phyloP scores from a whole-genome alignment of 768 basidiomycete genomes.

The Multifurca ochricompacta region DNA sequence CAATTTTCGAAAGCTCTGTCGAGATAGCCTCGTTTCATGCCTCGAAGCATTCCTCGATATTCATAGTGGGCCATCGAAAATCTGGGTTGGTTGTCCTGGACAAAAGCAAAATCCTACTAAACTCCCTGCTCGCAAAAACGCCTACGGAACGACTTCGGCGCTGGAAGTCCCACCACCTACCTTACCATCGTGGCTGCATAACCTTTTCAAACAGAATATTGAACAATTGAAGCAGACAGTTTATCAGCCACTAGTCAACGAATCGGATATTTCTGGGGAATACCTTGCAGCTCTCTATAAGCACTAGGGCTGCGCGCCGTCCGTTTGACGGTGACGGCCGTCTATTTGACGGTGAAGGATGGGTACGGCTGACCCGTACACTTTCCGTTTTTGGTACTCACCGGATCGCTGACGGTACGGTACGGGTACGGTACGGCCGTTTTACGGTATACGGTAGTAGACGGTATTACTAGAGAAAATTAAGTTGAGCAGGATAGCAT shows the following conservation, averaged over 20 bases:
- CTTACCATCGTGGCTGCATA: neutral
- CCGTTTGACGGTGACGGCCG: no score
- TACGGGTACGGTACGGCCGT: no score
- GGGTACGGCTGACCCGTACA: no score
- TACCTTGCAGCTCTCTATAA: neutral
- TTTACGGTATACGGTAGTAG: no score
- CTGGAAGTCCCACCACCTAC: neutral
- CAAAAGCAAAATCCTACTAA: neutral
- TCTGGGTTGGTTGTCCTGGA: neutral
- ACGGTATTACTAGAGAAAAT: no score
- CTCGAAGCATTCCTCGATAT: slow-evolving; percentile 2
- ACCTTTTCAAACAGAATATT: neutral
- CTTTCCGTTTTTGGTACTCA: no score
- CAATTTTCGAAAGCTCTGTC: slow-evolving; percentile 6
- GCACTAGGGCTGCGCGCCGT: no score
- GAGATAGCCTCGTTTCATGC: neutral
- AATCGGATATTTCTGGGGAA: neutral
- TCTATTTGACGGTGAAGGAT: no score
- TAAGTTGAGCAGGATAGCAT: no score
- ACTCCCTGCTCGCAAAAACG: no score
- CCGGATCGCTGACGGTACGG: no score
- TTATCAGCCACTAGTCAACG: neutral
- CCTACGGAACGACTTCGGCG: no score
- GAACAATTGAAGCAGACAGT: neutral
- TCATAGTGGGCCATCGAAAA: neutral